Conservation (phyloP, 306 rosid genomes). For the Fragaria iinumae region DNA sequence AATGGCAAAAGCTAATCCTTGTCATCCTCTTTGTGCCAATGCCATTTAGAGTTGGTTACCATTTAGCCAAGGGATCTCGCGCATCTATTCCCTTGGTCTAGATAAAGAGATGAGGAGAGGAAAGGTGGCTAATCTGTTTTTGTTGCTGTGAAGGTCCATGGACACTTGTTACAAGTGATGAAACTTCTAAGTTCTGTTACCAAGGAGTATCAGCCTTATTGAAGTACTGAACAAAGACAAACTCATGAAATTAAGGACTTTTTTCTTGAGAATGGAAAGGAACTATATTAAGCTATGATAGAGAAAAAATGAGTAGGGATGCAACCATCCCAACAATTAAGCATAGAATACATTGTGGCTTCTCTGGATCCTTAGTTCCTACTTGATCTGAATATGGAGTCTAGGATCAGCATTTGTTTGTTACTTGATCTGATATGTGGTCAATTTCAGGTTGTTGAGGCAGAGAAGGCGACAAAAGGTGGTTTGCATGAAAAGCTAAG, state of each 20-base stretch:
- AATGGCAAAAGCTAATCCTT: neutral
- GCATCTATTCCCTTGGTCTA: neutral
- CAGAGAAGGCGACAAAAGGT: slow-evolving; percentile 84
- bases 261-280: neutral
- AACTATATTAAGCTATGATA: neutral
- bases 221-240: neutral
- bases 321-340: neutral
- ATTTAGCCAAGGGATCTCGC: neutral
- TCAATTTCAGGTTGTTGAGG: slow-evolving; percentile 65
- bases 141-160: neutral
- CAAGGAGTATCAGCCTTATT: neutral
- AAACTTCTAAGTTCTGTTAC: slow-evolving; percentile 7
- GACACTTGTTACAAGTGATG: slow-evolving; percentile 10
- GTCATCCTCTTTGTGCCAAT: neutral
- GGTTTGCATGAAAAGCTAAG: slow-evolving; percentile 91
- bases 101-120: neutral
- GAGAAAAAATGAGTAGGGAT: neutral
- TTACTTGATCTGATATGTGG: neutral
- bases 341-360: neutral
- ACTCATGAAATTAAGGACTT: neutral
- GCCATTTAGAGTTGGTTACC: neutral
- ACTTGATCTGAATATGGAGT: neutral
- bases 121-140: neutral
- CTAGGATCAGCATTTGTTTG: neutral
- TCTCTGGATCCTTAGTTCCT: neutral